phyloP scores from a whole-genome alignment of 345 rosid species.

The Lumnitzera littorea region DNA sequence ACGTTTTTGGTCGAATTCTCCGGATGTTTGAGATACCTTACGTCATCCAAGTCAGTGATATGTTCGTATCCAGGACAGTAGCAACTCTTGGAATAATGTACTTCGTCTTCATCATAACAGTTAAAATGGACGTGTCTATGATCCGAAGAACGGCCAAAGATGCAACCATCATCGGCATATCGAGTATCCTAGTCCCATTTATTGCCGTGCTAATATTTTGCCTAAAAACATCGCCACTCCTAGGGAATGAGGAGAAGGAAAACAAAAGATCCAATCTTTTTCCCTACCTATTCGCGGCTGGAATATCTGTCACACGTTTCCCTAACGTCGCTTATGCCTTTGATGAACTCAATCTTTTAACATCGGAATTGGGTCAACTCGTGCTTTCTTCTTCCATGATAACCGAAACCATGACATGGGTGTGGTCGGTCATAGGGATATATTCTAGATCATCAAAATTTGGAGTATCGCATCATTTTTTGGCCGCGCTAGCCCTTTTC shows the following conservation, averaged over 20 bases:
- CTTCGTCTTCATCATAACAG: slow-evolving; percentile 16
- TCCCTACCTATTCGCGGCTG: background rate
- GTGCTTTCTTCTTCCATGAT: slow-evolving; percentile 18
- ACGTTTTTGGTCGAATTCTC: slow-evolving; percentile 6
- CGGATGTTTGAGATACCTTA: too few species aligned
- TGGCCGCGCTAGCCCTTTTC: too few species aligned
- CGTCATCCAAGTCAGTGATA: too few species aligned
- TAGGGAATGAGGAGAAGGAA: background rate
- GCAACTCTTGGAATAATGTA: background rate
- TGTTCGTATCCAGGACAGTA: background rate
- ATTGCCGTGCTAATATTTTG: background rate
- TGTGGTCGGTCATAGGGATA: background rate
- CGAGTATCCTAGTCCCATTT: slow-evolving; percentile 4
- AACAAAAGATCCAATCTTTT: background rate
- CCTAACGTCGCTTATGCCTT: slow-evolving; percentile 9
- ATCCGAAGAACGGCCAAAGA: slow-evolving; percentile 2
- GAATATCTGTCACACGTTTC: slow-evolving; percentile 8
- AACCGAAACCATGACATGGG: background rate
- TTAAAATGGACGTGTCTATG: slow-evolving; percentile 15
- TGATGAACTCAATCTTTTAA: slow-evolving; percentile 24
- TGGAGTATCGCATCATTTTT: too few species aligned
- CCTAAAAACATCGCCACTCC: background rate
- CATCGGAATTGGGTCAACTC: slow-evolving; percentile 22
- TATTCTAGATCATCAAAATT: background rate
- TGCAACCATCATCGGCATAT: slow-evolving; percentile 9